A percentile compares a stretch with the other conserved stretches of the same genome.
phyloP scores from a whole-genome alignment of 139 green algal genomes.

The Auxenochlorella protothecoides region DNA sequence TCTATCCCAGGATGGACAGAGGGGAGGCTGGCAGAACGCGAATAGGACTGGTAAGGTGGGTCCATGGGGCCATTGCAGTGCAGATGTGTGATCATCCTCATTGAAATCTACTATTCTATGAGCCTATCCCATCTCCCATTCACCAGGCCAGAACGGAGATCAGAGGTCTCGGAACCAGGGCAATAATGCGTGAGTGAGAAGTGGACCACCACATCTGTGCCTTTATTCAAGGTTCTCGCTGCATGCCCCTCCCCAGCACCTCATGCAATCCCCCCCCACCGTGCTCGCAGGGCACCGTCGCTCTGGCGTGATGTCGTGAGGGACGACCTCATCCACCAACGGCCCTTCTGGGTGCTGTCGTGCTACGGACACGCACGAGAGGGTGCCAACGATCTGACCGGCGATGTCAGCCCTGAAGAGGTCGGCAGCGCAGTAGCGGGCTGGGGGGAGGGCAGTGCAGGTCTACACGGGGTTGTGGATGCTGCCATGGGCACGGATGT shows the following conservation, averaged over 20 bases:
- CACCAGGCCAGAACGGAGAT: background rate
- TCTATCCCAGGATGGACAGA: no score
- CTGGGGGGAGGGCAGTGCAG: constrained; percentile 1
- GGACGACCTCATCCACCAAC: constrained; percentile 28
- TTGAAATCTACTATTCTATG: no score
- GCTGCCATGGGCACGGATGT: constrained; percentile 6
- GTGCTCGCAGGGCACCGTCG: background rate
- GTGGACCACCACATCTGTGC: background rate
- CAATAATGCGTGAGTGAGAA: background rate
- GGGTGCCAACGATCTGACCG: constrained; percentile 31
- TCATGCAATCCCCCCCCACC: background rate
- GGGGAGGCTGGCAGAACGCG: no score
- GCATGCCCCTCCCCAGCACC: background rate
- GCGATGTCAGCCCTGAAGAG: constrained; percentile 45
- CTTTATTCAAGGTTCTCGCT: background rate
- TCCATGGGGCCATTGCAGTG: no score
- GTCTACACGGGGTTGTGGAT: constrained; percentile 17
- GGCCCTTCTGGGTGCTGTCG: constrained; percentile 35
- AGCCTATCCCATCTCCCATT: no score
- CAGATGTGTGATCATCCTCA: no score
- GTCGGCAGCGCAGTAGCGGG: background rate
- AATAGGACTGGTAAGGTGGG: no score
- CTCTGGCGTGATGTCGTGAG: constrained; percentile 24
- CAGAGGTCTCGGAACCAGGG: background rate
- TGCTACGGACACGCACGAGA: constrained; percentile 41